phyloP scores from a whole-genome alignment of 176 grass and related monocot species.

The Panicum miliaceum region DNA sequence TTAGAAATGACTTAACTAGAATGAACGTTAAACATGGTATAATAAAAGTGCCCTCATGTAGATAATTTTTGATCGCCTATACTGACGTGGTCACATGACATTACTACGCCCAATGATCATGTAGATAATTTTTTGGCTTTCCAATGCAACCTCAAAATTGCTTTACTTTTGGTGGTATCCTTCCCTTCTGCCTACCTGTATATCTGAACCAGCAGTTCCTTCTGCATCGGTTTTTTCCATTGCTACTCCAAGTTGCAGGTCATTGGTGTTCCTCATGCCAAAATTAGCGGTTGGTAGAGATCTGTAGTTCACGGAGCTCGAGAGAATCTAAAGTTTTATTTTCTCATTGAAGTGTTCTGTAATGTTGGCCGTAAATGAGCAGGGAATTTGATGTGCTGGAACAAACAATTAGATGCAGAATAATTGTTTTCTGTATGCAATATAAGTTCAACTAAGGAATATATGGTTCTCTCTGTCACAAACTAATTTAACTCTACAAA shows the following conservation, averaged over 20 bases:
- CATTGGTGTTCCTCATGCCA: background rate
- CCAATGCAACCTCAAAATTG: background rate
- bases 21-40: background rate
- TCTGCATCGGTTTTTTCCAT: slow-evolving; percentile 9
- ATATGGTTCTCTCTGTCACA: background rate
- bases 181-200: background rate
- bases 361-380: background rate
- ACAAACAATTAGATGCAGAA: background rate
- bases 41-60: background rate
- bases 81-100: background rate
- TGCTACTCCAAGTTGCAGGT: background rate
- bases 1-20: background rate
- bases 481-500: background rate
- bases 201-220: slow-evolving; percentile 11
- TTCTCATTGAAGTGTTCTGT: background rate
- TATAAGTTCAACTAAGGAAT: background rate
- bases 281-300: background rate
- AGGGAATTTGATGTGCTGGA: background rate
- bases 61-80: background rate
- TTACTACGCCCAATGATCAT: background rate
- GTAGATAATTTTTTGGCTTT: background rate
- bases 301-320: background rate
- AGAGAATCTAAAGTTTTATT: background rate
- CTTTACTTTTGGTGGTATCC: background rate
- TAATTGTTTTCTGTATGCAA: background rate